Percentiles rank a stretch among this genome's conserved stretches.
Conservation (phyloP, 2,329 filamentous ascomycete species). For the Claviceps pusilla region DNA sequence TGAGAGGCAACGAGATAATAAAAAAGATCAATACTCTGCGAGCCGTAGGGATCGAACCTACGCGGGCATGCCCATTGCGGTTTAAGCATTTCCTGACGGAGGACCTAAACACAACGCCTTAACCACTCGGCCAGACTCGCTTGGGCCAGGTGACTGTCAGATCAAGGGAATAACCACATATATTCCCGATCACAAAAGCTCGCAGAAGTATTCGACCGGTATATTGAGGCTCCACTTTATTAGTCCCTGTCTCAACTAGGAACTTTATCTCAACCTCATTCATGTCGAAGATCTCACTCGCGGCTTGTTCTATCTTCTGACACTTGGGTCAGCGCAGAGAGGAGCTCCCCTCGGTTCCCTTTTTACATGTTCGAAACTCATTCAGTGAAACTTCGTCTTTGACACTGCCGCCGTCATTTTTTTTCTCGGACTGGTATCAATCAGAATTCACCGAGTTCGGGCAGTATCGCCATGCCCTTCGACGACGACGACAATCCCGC, state of each 20-base stretch:
- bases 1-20: too few species aligned
- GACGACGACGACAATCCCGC: slow-evolving; percentile 29
- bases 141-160: slow-evolving; percentile 1
- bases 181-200: neutral
- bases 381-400: neutral
- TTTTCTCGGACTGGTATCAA: too few species aligned
- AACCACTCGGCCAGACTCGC: slow-evolving; percentile 40
- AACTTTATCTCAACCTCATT: neutral
- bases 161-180: neutral
- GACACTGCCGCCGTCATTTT: too few species aligned
- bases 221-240: neutral
- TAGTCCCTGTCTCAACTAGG: neutral
- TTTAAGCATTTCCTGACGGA: slow-evolving; percentile 12
- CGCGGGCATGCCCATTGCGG: slow-evolving; percentile 30
- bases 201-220: neutral
- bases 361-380: neutral
- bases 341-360: neutral
- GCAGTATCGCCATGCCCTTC: slow-evolving; percentile 20
- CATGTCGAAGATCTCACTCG: neutral
- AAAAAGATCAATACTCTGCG: slow-evolving; percentile 14
- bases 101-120: slow-evolving; percentile 40
- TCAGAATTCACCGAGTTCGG: neutral
- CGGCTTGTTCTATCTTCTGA: neutral
- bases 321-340: neutral
- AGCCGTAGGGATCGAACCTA: slow-evolving; percentile 38